phyloP scores from a whole-genome alignment of 106 monocot genomes.

The Acanthochlamys bracteata region DNA sequence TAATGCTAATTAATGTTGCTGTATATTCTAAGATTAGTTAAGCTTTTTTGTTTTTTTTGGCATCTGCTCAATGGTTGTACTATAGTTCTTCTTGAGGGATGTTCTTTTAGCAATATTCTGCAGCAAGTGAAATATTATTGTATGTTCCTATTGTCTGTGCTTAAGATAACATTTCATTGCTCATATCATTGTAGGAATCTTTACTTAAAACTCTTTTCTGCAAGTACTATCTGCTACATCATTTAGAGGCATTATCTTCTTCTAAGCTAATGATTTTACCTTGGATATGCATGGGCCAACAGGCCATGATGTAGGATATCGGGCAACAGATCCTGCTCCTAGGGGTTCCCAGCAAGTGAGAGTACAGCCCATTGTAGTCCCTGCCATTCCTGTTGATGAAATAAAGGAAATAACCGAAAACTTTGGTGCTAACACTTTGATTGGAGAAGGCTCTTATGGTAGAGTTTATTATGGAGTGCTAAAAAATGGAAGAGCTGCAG shows the following conservation, averaged over 20 bases:
- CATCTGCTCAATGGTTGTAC: too few relatives aligned
- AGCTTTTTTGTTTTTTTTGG: too few relatives aligned
- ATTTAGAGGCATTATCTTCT: background rate
- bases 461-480: slow-evolving; percentile 51
- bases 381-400: slow-evolving; percentile 39
- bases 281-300: background rate
- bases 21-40: too few relatives aligned
- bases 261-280: background rate
- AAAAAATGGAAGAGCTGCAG: slow-evolving; percentile 32
- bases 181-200: too few relatives aligned
- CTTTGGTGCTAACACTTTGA: slow-evolving; percentile 39
- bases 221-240: too few relatives aligned
- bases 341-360: slow-evolving; percentile 22
- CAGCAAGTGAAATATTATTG: too few relatives aligned
- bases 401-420: slow-evolving; percentile 45
- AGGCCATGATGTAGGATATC: slow-evolving; percentile 17
- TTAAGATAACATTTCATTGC: too few relatives aligned
- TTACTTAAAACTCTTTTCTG: too few relatives aligned
- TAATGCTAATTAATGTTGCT: too few relatives aligned
- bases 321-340: slow-evolving; percentile 19
- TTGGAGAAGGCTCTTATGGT: slow-evolving; percentile 65
- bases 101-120: too few relatives aligned
- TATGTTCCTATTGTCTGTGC: too few relatives aligned
- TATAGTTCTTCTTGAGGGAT: too few relatives aligned
- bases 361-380: slow-evolving; percentile 39